A percentile compares a stretch with the other conserved stretches of the same genome.
Conservation (phyloP, 2,329 filamentous ascomycete species). For the Pseudogymnoascus sp. region DNA sequence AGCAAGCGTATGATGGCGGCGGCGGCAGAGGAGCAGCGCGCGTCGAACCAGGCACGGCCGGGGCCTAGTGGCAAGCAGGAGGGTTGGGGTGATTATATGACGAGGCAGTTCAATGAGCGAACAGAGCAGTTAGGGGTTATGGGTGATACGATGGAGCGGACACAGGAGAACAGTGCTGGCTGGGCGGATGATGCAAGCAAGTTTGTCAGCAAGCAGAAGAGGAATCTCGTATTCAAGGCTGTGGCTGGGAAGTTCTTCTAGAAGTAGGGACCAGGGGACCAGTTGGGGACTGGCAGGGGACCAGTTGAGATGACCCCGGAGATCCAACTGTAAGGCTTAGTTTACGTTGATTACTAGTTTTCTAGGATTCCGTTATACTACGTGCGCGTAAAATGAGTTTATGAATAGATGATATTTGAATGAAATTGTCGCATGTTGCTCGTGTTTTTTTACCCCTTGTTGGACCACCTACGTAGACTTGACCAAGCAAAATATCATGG, state of each 20-base stretch:
- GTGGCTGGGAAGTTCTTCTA: slow-evolving; percentile 50
- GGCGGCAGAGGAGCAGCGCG: slow-evolving; percentile 63
- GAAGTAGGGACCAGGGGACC: slow-evolving; percentile 1
- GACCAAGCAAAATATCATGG: not conserved
- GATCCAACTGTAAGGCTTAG: not conserved
- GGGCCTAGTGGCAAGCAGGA: slow-evolving; percentile 41
- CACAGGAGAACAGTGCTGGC: slow-evolving; percentile 71
- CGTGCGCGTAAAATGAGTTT: not conserved
- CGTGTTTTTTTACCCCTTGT: not conserved
- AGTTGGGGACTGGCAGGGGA: not conserved
- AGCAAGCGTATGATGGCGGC: slow-evolving; percentile 84
- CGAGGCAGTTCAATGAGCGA: slow-evolving; percentile 78
- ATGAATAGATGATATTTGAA: not conserved
- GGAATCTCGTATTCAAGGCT: slow-evolving; percentile 66
- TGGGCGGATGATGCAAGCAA: slow-evolving; percentile 88
- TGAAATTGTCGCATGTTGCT: not conserved
- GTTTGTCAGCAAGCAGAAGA: slow-evolving; percentile 80
- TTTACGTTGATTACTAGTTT: not conserved
- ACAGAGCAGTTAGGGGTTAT: slow-evolving; percentile 80
- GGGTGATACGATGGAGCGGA: slow-evolving; percentile 73
- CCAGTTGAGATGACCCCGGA: not conserved
- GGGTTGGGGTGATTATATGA: slow-evolving; percentile 71
- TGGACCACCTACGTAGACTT: not conserved
- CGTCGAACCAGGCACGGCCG: slow-evolving; percentile 36
- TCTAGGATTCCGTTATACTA: not conserved